These are phyloP conservation scores for Rhizophora apiculata DNA, from an alignment of 345 rosid species.

Conservation along the genomic window DNA sequence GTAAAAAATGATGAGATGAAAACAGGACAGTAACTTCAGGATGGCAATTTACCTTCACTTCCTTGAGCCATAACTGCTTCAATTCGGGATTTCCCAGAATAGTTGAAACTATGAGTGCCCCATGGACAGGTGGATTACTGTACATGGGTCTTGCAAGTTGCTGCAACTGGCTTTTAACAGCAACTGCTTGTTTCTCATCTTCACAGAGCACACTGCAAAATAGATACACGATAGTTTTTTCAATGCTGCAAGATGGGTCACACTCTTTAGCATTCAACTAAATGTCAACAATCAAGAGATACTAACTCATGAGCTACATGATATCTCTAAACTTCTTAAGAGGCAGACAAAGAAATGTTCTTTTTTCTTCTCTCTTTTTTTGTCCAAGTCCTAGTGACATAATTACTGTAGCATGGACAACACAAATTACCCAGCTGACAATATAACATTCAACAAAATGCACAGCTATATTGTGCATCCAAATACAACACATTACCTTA, in stretches of 20 bases:
- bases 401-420: not conserved
- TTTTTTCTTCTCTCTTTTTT: not conserved
- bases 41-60: conserved; percentile 68
- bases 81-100: conserved; percentile 72
- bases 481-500: conserved; percentile 50
- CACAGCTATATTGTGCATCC: not conserved
- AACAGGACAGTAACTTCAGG: not conserved
- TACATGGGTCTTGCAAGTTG: conserved; percentile 97
- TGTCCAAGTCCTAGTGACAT: not conserved
- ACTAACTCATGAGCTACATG: too few relatives aligned
- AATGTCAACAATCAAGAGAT: not conserved
- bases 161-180: conserved; percentile 94
- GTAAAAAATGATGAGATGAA: not conserved
- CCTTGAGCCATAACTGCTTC: conserved; percentile 85
- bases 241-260: not conserved
- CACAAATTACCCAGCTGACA: not conserved
- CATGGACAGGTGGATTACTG: conserved; percentile 95
- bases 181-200: conserved; percentile 71
- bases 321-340: too few relatives aligned
- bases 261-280: not conserved
- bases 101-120: conserved; percentile 76
- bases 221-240: not conserved
- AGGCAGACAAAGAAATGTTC: not conserved
- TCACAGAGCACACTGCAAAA: conserved; percentile 75
- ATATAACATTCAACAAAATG: not conserved